Conservation (phyloP, 495 filamentous ascomycete genomes). For the Filosporella fistucella region DNA sequence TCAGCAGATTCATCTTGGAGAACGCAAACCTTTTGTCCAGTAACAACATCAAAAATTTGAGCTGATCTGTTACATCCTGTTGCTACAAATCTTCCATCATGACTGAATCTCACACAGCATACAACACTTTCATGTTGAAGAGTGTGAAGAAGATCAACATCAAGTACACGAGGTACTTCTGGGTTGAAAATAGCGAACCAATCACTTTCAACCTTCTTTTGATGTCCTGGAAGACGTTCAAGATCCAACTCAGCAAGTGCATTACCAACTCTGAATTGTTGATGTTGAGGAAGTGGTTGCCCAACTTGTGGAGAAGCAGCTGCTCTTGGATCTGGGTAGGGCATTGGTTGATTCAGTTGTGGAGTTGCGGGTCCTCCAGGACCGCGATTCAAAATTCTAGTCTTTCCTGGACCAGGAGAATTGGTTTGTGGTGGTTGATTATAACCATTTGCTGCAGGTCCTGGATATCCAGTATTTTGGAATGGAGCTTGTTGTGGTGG, state of each 20-base stretch:
- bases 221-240: conserved; percentile 73
- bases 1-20: conserved; percentile 82
- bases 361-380: conserved; percentile 81
- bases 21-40: conserved; percentile 72
- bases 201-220: conserved; percentile 78
- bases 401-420: conserved; percentile 78
- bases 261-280: conserved; percentile 63
- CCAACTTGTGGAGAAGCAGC: conserved; percentile 75
- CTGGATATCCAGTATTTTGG: conserved; percentile 35
- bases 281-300: conserved; percentile 58
- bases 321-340: conserved; percentile 74
- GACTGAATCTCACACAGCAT: conserved; percentile 86
- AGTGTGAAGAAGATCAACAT: conserved; percentile 85
- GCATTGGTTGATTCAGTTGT: conserved; percentile 76
- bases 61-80: conserved; percentile 87
- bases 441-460: conserved; percentile 42
- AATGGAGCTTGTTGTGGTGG: conserved; percentile 36
- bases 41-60: conserved; percentile 82
- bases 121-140: conserved; percentile 84
- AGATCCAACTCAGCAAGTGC: conserved; percentile 82
- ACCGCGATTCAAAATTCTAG: conserved; percentile 43
- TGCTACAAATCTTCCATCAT: conserved; percentile 83
- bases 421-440: conserved; percentile 69
- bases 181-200: conserved; percentile 93
- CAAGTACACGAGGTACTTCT: conserved; percentile 72